Conservation (phyloP, 176 grass and related monocot genomes). For the Carex parvula region DNA sequence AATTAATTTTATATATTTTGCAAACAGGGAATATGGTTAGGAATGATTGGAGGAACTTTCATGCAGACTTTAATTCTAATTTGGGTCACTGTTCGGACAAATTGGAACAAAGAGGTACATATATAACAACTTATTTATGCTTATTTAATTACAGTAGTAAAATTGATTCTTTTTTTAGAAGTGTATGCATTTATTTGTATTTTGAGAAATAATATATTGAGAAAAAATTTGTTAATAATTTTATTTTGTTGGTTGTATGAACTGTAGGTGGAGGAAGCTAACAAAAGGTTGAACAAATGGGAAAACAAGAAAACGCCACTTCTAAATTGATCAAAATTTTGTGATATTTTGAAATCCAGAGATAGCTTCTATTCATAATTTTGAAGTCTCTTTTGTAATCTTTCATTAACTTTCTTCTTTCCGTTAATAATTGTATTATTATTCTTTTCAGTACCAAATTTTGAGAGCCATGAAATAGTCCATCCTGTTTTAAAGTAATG, state of each 20-base stretch:
- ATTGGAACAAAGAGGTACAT: constrained; percentile 45
- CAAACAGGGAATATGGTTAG: constrained; percentile 38
- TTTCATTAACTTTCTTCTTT: not conserved
- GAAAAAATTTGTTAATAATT: not conserved
- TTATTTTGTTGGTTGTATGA: not conserved
- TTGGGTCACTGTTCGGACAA: constrained; percentile 45
- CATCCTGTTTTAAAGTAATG: too few relatives aligned
- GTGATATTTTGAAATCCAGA: not conserved
- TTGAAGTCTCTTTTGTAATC: not conserved
- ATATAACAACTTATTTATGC: not conserved
- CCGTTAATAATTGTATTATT: not conserved
- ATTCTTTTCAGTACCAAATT: not conserved
- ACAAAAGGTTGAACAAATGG: constrained; percentile 38
- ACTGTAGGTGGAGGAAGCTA: constrained; percentile 39
- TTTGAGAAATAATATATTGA: not conserved
- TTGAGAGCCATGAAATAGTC: too few relatives aligned
- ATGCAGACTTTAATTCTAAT: constrained; percentile 47
- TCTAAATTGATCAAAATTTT: constrained; percentile 7
- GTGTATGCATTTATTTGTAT: not conserved
- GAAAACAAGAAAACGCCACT: constrained; percentile 23
- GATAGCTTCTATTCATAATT: not conserved
- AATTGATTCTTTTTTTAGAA: not conserved
- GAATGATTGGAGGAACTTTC: constrained; percentile 47
- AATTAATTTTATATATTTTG: not conserved
- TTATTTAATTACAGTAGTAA: not conserved